Conservation (phyloP, 129 eudicot species). For the Arctium lappa region DNA sequence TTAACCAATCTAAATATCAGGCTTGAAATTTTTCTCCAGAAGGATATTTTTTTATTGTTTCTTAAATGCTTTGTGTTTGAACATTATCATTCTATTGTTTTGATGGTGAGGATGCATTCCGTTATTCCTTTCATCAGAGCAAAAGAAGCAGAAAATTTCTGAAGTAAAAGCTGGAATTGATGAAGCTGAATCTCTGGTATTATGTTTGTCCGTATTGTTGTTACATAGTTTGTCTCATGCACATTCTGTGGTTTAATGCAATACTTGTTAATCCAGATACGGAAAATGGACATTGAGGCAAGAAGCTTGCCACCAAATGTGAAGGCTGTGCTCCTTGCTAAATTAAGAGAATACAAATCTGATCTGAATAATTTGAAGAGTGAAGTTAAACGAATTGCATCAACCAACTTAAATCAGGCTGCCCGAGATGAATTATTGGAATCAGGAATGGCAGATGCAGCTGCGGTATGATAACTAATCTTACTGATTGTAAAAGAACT, state of each 20-base stretch:
- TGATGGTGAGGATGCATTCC: background rate
- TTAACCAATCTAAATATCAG: background rate
- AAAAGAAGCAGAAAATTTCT: slow-evolving; percentile 61
- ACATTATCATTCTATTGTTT: slow-evolving; percentile 12
- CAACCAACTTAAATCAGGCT: slow-evolving; percentile 62
- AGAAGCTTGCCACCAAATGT: slow-evolving; percentile 73
- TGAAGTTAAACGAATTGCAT: slow-evolving; percentile 52
- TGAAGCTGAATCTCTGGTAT: slow-evolving; percentile 69
- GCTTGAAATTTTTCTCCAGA: background rate
- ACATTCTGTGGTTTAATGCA: background rate
- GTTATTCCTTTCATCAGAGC: slow-evolving; percentile 48
- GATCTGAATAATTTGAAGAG: slow-evolving; percentile 69
- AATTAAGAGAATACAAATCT: slow-evolving; percentile 70
- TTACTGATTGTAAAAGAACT: background rate
- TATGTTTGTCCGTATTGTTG: background rate
- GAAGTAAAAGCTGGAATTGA: slow-evolving; percentile 58
- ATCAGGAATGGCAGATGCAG: slow-evolving; percentile 61
- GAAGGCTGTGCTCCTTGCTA: slow-evolving; percentile 67
- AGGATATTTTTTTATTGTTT: background rate
- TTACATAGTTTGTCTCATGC: background rate
- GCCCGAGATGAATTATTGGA: slow-evolving; percentile 70
- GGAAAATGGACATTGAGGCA: slow-evolving; percentile 77
- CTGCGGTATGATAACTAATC: slow-evolving; percentile 36
- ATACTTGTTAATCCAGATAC: slow-evolving; percentile 38
- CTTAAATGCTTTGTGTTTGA: background rate